A percentile compares a stretch with the other conserved stretches of the same genome.
phyloP scores from a whole-genome alignment of 805 yeast genomes.

The Kazachstania taianensis region DNA sequence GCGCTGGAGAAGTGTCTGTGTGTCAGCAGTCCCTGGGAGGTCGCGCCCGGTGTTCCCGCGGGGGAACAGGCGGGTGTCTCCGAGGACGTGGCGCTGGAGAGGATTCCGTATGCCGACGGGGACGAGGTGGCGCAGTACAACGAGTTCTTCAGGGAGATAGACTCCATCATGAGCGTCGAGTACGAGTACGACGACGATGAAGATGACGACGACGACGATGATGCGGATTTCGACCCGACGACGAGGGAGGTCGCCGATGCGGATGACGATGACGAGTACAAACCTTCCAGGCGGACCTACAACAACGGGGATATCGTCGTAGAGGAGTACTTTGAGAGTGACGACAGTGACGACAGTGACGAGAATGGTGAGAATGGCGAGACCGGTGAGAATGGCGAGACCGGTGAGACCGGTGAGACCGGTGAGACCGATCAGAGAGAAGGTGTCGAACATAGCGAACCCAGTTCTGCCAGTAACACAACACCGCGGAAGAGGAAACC shows the following conservation, averaged over 20 bases:
- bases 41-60: neutral
- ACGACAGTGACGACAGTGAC: constrained; percentile 10
- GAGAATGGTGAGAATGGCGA: constrained; percentile 11
- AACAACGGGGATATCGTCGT: constrained; percentile 8
- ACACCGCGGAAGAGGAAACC: constrained; percentile 22
- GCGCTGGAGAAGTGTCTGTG: constrained; percentile 31
- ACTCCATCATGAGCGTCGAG: constrained; percentile 23
- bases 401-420: no score
- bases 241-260: constrained; percentile 17
- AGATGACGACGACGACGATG: constrained; percentile 20
- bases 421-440: constrained; percentile 6
- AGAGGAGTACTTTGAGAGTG: constrained; percentile 14
- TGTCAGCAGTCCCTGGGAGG: constrained; percentile 8
- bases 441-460: neutral
- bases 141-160: constrained; percentile 23
- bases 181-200: constrained; percentile 27
- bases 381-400: no score
- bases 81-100: constrained; percentile 23
- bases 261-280: constrained; percentile 5
- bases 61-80: neutral
- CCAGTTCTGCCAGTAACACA: neutral
- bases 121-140: constrained; percentile 10
- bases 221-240: constrained; percentile 10
- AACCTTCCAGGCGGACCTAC: no score
- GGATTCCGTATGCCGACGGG: constrained; percentile 24